These are phyloP conservation scores for Actinidia polygama DNA, from an alignment of 179 eudicot species.

Conservation along the genomic window DNA sequence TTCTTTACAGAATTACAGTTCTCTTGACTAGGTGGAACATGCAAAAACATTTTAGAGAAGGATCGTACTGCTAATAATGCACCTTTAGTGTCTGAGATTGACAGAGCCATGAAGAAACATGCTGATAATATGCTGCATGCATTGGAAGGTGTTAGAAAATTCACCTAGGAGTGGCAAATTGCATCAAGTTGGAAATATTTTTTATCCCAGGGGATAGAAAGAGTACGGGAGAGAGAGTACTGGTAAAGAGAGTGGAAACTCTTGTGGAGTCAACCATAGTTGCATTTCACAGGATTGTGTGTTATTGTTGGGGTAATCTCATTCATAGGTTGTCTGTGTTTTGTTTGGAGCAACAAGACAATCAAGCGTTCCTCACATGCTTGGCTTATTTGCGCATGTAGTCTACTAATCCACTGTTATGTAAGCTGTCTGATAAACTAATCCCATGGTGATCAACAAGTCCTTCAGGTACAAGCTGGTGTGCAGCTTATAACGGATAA, in stretches of 20 bases:
- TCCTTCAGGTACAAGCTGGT: too few relatives aligned
- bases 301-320: neutral
- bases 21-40: constrained; percentile 45
- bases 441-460: too few relatives aligned
- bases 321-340: neutral
- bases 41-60: constrained; percentile 39
- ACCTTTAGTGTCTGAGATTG: constrained; percentile 51
- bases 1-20: constrained; percentile 45
- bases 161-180: neutral
- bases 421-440: too few relatives aligned
- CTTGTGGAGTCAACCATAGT: neutral
- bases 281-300: neutral
- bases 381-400: too few relatives aligned
- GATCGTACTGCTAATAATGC: constrained; percentile 36
- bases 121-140: constrained; percentile 50
- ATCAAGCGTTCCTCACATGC: too few relatives aligned
- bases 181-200: neutral
- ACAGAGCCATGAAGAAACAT: constrained; percentile 51
- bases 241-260: neutral
- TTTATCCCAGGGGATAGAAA: neutral
- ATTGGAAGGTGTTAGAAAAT: constrained; percentile 44
- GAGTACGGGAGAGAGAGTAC: neutral
- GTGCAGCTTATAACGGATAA: too few relatives aligned
- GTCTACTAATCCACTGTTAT: too few relatives aligned
- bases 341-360: neutral